Evolutionary conservation across 495 filamentous ascomycete species (phyloP), one percentile per base, ranked within the genome.

Genomic region (Talaromyces adpressus): DNA sequence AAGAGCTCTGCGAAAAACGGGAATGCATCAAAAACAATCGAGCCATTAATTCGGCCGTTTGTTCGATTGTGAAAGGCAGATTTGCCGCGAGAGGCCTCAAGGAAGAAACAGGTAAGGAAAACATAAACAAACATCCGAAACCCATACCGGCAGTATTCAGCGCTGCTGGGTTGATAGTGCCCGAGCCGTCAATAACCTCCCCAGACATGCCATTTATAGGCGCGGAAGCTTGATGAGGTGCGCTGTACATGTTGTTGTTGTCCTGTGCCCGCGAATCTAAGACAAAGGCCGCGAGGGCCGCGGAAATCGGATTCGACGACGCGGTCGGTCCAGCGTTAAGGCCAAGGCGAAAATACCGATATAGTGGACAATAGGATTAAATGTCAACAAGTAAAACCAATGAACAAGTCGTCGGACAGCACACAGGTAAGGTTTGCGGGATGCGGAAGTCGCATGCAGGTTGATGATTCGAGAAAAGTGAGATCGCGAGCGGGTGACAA

Each of bases 101-200:
- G 34, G 29, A 39, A 29, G 34, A 57, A 34, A 54, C 32, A 54
- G 63, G 59, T 34, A 45, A 59, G 41, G 59, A 58, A 49, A 20
- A 58, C 12, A 51, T 20, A 56, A 65, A 54, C 20, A 61, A 64
- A 61, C 11, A 52, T 66, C 65, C 67, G 65, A 69, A 27, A 61
- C 64, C 36, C 79, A 70, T 85, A 88, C 86, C 82, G 65, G 82
- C 76, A 52, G 85, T 81, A 70, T 87, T 87, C 76, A 90, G 74
- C 14, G 87, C 88, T 29, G 88, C 88, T 63, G 90, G 90, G 74
- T 93, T 89, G 76, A 93, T 93, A 61, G 90, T 92, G 39, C 87
- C 88, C 63, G 86, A 87, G 64, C 85, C 84, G 81, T 91, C 89
- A 67, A 87, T 82, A 65, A 87, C 82, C 70, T 82, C 84, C 63